Base-by-base conservation (phyloP, 2,329 filamentous ascomycete genomes). In the Neofusicoccum parvum region DNA sequence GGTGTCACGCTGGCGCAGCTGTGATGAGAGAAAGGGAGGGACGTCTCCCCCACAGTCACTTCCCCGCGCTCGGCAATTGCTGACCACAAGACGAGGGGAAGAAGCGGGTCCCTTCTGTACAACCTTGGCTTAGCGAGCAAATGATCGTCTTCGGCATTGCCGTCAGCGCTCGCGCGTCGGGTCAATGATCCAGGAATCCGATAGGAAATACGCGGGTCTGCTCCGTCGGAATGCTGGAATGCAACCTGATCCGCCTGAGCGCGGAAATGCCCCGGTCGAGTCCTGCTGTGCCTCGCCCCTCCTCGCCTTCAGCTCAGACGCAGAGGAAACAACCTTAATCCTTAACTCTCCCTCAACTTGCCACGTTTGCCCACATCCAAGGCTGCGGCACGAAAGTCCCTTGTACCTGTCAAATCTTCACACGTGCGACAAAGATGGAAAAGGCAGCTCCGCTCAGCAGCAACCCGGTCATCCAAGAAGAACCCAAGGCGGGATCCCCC, bases 31-130 rank as follows among this genome's bases (percentile, higher is more conserved):
- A 27, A 6, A 32, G 10, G 14, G 23, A 37, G 41, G n/a, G 23
- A 23, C 11, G n/a, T 48, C 32, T 48, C 23, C 43, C 56, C 56
- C 56, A 60, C 43, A 48, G 10, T 15, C 10, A 46, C 41, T 48
- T 60, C 56, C 56, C 56, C 56, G 43, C 56, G 43, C 43, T 60
- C 43, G 56, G 56, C 56, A 60, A 60, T 48, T 53, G 43, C 27
- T 60, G 56, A 37, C 43, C 32, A 53, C 9, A 17, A 45, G n/a
- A 17, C 7, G 50, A 53, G 50, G 50, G 50, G 50, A 17, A 46
- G 43, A 60, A 49, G 56, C 56, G 56, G 56, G 56, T 60, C 56
- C 41, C 32, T 48, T 48, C 7, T 10, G 56, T 48, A 60, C 27
- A 32, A 60, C 43, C 43, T 17, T 34, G 43, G 43, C 56, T 49